phyloP scores from a whole-genome alignment of 1,284 basidiomycete genomes.

The Prillingera fragicola region DNA sequence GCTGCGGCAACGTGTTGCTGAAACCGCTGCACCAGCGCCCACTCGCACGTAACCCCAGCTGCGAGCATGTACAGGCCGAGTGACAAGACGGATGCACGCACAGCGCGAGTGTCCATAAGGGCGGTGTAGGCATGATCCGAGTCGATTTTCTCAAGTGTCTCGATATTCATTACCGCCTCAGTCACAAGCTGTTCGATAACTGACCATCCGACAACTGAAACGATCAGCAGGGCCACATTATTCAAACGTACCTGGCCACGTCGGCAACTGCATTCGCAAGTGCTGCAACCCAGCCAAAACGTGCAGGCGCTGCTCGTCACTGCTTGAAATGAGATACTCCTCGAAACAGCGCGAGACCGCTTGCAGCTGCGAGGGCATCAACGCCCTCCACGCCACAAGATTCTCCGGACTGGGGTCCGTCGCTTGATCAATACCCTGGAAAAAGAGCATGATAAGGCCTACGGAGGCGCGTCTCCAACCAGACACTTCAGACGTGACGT shows the following conservation, averaged over 20 bases:
- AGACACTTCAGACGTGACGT: conserved; percentile 17
- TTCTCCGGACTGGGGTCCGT: conserved; percentile 23
- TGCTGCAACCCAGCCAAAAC: conserved; percentile 23
- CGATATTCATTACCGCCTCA: conserved; percentile 26
- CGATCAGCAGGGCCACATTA: no score
- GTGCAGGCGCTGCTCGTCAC: conserved; percentile 30
- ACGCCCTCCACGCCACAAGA: conserved; percentile 20
- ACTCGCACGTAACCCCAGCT: conserved; percentile 26
- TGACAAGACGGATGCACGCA: conserved; percentile 25
- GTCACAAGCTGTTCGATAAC: conserved; percentile 30
- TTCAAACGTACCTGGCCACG: conserved; percentile 32
- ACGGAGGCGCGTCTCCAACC: conserved; percentile 27
- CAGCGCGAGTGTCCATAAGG: conserved; percentile 26
- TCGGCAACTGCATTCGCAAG: conserved; percentile 18
- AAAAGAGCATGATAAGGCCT: conserved; percentile 27
- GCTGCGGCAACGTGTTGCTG: conserved; percentile 38
- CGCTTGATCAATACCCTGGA: conserved; percentile 23
- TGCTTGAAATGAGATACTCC: conserved; percentile 31
- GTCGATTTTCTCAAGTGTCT: conserved; percentile 15
- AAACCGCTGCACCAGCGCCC: conserved; percentile 30
- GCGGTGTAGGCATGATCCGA: conserved; percentile 20
- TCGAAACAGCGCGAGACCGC: conserved; percentile 36
- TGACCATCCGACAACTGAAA: conserved; percentile 33
- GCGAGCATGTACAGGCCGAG: conserved; percentile 38
- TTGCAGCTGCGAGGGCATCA: conserved; percentile 28